phyloP scores from a whole-genome alignment of 2,329 filamentous ascomycete genomes.

The Talaromyces funiculosus region DNA sequence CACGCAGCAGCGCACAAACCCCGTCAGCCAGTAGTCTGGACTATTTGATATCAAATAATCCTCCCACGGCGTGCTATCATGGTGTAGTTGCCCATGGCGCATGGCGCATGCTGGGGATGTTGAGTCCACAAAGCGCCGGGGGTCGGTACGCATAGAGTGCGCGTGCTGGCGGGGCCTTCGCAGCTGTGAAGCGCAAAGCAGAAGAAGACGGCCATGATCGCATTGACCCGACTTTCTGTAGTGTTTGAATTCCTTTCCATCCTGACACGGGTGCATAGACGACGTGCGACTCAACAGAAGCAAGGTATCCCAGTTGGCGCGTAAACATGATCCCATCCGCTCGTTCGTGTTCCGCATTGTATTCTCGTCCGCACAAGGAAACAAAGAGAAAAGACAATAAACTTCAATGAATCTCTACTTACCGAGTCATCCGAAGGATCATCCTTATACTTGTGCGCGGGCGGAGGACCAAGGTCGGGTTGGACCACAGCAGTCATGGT shows the following conservation, averaged over 20 bases:
- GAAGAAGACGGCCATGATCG: neutral
- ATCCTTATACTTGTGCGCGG: slow-evolving; percentile 43
- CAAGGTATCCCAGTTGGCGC: neutral
- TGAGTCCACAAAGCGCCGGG: neutral
- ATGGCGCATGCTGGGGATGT: neutral
- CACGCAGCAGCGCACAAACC: neutral
- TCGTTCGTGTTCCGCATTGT: neutral
- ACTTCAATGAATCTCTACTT: slow-evolving; percentile 28
- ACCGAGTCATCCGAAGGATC: slow-evolving; percentile 44
- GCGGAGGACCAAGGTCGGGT: slow-evolving; percentile 34
- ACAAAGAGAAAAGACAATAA: slow-evolving; percentile 15
- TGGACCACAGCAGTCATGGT: slow-evolving; percentile 42
- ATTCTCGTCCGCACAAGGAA: slow-evolving; percentile 14
- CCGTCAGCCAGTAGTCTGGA: neutral
- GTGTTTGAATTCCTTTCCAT: neutral
- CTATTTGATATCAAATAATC: neutral
- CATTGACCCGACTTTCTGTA: neutral
- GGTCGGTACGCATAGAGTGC: neutral
- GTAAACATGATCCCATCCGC: neutral
- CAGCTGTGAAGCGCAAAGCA: neutral
- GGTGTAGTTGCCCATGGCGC: neutral
- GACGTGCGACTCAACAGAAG: neutral
- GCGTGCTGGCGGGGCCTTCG: neutral
- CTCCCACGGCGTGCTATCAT: neutral
- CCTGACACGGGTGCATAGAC: neutral